A percentile compares a stretch with the other conserved stretches of the same genome.
These are phyloP conservation scores for Thelonectria olida DNA, from an alignment of 2,329 filamentous ascomycete genomes.

Conservation along the genomic window DNA sequence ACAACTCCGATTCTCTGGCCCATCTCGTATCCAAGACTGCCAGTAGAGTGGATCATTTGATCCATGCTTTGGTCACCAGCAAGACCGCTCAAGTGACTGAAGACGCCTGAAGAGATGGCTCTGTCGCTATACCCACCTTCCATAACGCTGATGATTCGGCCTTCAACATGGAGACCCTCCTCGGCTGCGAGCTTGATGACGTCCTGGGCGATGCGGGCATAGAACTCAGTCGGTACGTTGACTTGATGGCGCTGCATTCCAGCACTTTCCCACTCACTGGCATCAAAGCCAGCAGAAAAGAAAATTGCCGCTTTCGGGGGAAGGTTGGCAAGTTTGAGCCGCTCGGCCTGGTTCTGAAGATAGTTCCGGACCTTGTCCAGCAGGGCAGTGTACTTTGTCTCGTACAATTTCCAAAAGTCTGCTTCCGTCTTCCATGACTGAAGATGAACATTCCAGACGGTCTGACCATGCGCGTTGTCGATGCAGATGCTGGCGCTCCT, in stretches of 20 bases:
- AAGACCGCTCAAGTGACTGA: constrained; percentile 90
- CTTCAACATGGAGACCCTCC: constrained; percentile 79
- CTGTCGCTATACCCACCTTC: constrained; percentile 97
- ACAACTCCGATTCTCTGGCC: constrained; percentile 58
- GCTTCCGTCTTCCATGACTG: constrained; percentile 83
- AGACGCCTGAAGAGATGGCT: constrained; percentile 84
- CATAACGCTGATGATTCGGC: constrained; percentile 89
- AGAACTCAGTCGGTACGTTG: constrained; percentile 96
- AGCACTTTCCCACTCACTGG: constrained; percentile 90
- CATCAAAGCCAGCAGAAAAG: constrained; percentile 95
- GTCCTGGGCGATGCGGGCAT: constrained; percentile 88
- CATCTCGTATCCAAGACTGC: constrained; percentile 68
- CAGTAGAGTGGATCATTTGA: constrained; percentile 42
- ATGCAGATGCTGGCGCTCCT: constrained; percentile 94
- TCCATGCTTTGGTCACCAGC: constrained; percentile 62
- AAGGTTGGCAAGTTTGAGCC: constrained; percentile 66
- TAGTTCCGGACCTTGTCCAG: constrained; percentile 84
- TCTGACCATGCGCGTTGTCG: constrained; percentile 93
- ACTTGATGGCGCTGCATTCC: constrained; percentile 97
- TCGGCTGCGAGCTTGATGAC: constrained; percentile 85
- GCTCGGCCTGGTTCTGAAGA: constrained; percentile 76
- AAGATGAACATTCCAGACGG: constrained; percentile 94
- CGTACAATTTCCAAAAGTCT: constrained; percentile 92
- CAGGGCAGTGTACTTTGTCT: constrained; percentile 78
- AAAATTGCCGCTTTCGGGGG: constrained; percentile 88